These are phyloP conservation scores for Heterobasidion annosum DNA, from an alignment of 1,284 basidiomycete genomes.

Conservation along the genomic window DNA sequence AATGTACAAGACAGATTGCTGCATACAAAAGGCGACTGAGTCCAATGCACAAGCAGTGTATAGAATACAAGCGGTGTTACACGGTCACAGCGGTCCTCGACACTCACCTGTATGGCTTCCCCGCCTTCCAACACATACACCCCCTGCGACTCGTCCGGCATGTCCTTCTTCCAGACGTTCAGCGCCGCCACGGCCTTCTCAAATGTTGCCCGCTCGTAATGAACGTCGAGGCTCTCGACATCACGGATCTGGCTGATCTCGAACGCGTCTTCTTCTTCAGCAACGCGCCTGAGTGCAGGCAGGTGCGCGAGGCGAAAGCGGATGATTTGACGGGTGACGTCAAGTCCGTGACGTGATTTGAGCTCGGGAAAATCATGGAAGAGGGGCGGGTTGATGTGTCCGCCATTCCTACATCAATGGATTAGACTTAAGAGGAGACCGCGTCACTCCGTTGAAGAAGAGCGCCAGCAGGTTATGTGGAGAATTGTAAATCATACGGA, in stretches of 20 bases:
- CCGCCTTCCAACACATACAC: conserved; percentile 21
- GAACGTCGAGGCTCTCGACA: conserved; percentile 33
- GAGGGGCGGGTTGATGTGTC: conserved; percentile 42
- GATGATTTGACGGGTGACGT: conserved; percentile 44
- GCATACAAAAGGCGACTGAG: too few relatives aligned
- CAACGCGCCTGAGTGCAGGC: conserved; percentile 32
- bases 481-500: not conserved
- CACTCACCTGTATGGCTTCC: conserved; percentile 25
- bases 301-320: conserved; percentile 53
- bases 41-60: too few relatives aligned
- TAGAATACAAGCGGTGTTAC: not conserved
- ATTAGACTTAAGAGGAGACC: not conserved
- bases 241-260: conserved; percentile 30
- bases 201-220: conserved; percentile 22
- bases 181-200: conserved; percentile 24
- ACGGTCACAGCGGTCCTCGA: not conserved
- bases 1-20: too few relatives aligned
- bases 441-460: not conserved
- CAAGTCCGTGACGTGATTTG: conserved; percentile 34
- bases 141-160: conserved; percentile 28
- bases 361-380: conserved; percentile 52
- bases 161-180: conserved; percentile 24
- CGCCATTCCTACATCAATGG: conserved; percentile 47
- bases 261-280: conserved; percentile 36
- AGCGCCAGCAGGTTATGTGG: not conserved